These are phyloP conservation scores for Trichoderma sp. DNA, from an alignment of 2,329 filamentous ascomycete species.

Conservation along the genomic window DNA sequence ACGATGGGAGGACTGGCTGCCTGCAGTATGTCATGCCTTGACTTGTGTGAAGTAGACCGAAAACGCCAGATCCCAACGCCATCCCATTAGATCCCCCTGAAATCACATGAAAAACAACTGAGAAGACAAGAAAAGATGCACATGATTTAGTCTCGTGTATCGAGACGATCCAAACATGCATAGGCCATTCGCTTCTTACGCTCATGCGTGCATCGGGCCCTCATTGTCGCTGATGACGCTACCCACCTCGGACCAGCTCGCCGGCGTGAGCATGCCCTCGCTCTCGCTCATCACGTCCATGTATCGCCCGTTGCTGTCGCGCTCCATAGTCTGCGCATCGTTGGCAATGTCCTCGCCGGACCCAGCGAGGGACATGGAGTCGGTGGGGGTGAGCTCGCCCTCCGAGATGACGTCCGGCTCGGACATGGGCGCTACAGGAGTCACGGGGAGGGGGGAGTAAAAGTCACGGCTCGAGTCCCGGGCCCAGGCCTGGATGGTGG, in stretches of 20 bases:
- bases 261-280: constrained; percentile 61
- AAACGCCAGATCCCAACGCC: constrained; percentile 28
- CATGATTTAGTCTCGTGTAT: neutral
- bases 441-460: constrained; percentile 62
- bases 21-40: constrained; percentile 13
- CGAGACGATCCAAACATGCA: neutral
- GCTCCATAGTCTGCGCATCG: constrained; percentile 45
- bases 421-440: constrained; percentile 52
- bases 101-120: neutral
- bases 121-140: neutral
- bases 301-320: constrained; percentile 44
- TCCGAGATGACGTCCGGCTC: constrained; percentile 56
- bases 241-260: constrained; percentile 67
- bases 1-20: constrained; percentile 15
- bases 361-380: constrained; percentile 58
- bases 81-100: constrained; percentile 9
- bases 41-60: neutral
- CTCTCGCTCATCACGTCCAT: constrained; percentile 63
- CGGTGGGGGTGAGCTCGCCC: constrained; percentile 61
- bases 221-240: constrained; percentile 63
- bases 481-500: constrained; percentile 67
- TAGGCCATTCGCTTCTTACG: constrained; percentile 5
- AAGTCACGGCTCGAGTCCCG: constrained; percentile 57
- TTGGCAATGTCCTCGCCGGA: constrained; percentile 53
- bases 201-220: constrained; percentile 32